These are phyloP conservation scores for Laetiporus sulphureus DNA, from an alignment of 1,284 basidiomycete genomes.

Conservation along the genomic window DNA sequence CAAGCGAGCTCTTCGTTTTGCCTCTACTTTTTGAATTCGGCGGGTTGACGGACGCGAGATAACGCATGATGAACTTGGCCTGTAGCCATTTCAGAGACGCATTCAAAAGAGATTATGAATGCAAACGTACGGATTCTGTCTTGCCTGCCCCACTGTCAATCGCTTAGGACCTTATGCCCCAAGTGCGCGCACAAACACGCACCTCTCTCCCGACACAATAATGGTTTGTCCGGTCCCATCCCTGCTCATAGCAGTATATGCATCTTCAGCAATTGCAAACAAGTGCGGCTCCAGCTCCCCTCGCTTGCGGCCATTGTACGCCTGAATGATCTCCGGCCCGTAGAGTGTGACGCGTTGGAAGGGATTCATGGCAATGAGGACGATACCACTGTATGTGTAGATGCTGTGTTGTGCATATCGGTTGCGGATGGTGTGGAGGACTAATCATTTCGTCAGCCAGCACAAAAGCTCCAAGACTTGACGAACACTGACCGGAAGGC, in stretches of 20 bases:
- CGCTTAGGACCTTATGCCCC: conserved; percentile 20
- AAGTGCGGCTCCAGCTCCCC: conserved; percentile 97
- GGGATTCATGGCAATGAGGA: conserved; percentile 97
- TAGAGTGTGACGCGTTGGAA: conserved; percentile 93
- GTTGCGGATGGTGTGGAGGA: conserved; percentile 95
- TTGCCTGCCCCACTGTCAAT: conserved; percentile 88
- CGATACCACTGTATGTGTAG: conserved; percentile 98
- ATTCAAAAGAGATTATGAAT: not conserved
- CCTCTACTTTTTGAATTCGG: conserved; percentile 58
- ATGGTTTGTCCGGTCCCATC: conserved; percentile 97
- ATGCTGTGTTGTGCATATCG: conserved; percentile 97
- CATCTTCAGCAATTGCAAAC: conserved; percentile 99
- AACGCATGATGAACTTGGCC: conserved; percentile 99
- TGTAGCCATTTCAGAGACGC: conserved; percentile 28
- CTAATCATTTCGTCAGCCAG: conserved; percentile 33
- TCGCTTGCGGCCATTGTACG: conserved; percentile 88
- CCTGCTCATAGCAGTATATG: conserved; percentile 95
- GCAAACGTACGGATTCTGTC: conserved; percentile 85
- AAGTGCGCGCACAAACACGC: conserved; percentile 26
- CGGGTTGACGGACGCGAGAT: conserved; percentile 96
- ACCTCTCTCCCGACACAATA: conserved; percentile 98
- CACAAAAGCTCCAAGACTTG: not conserved
- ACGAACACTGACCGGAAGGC: conserved; percentile 85
- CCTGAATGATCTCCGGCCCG: conserved; percentile 95
- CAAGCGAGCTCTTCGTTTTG: conserved; percentile 64